phyloP scores from a whole-genome alignment of 108 stramenopile species.

The Cyclostephanos tholiformis region DNA sequence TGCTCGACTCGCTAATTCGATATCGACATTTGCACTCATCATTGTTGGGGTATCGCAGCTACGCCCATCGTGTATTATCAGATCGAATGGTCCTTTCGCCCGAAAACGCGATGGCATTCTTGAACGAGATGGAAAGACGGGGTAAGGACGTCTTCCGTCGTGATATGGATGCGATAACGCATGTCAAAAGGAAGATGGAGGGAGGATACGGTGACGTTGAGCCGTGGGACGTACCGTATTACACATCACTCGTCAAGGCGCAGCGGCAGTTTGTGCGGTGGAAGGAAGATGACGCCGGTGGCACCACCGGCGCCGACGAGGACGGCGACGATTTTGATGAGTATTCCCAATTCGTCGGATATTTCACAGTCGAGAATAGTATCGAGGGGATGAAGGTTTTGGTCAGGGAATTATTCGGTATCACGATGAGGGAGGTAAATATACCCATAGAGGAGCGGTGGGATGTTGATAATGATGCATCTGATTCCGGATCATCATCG shows the following conservation, averaged over 20 bases:
- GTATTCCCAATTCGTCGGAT: slow-evolving; percentile 41
- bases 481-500: background rate
- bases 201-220: slow-evolving; percentile 53
- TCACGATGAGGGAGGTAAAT: slow-evolving; percentile 69
- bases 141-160: slow-evolving; percentile 36
- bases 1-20: slow-evolving; percentile 70
- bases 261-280: slow-evolving; percentile 44
- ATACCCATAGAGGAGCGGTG: slow-evolving; percentile 75
- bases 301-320: slow-evolving; percentile 14
- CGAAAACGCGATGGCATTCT: slow-evolving; percentile 54
- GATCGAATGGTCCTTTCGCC: slow-evolving; percentile 80
- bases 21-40: slow-evolving; percentile 69
- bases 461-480: slow-evolving; percentile 45
- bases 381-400: slow-evolving; percentile 73
- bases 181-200: slow-evolving; percentile 70
- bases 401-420: slow-evolving; percentile 73
- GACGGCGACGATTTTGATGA: slow-evolving; percentile 12
- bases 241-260: slow-evolving; percentile 64
- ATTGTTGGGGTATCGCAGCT: slow-evolving; percentile 70
- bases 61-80: slow-evolving; percentile 71
- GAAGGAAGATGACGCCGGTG: slow-evolving; percentile 51
- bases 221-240: slow-evolving; percentile 91
- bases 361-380: slow-evolving; percentile 77
- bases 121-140: slow-evolving; percentile 51
- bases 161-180: slow-evolving; percentile 63